Evolutionary conservation across 305 asterid genomes (phyloP).

Genomic region (Ilex paraguariensis): DNA sequence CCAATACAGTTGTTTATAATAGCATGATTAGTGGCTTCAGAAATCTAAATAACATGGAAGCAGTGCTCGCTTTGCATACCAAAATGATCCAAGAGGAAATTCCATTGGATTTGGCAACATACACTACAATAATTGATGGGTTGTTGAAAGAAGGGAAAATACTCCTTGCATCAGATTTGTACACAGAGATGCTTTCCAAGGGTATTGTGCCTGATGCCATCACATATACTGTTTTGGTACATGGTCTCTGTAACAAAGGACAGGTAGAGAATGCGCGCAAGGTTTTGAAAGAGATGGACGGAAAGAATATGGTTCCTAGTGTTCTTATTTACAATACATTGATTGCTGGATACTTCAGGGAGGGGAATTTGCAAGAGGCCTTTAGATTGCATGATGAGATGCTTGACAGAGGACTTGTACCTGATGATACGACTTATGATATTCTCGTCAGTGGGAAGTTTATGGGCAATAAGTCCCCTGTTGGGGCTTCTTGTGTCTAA

Average conservation of each 20-base stretch:
- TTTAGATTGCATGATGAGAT: conserved; percentile 84
- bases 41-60: conserved; percentile 46
- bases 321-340: conserved; percentile 58
- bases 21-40: conserved; percentile 70
- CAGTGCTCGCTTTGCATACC: conserved; percentile 41
- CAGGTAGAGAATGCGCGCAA: conserved; percentile 55
- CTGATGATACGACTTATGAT: conserved; percentile 55
- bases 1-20: conserved; percentile 55
- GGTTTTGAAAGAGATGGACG: conserved; percentile 54
- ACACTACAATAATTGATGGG: conserved; percentile 76
- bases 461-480: conserved; percentile 17
- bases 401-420: conserved; percentile 67
- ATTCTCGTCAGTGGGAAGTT: conserved; percentile 47
- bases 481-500: conserved; percentile 24
- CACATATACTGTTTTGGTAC: conserved; percentile 60
- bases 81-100: conserved; percentile 54
- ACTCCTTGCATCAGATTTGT: conserved; percentile 48
- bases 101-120: conserved; percentile 57
- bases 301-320: conserved; percentile 45
- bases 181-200: conserved; percentile 63
- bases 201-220: conserved; percentile 58
- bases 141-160: conserved; percentile 53
- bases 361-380: conserved; percentile 79
- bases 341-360: conserved; percentile 65
- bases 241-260: conserved; percentile 64